These are phyloP conservation scores for Hydnum rufescens DNA, from an alignment of 768 basidiomycete genomes.

Conservation along the genomic window DNA sequence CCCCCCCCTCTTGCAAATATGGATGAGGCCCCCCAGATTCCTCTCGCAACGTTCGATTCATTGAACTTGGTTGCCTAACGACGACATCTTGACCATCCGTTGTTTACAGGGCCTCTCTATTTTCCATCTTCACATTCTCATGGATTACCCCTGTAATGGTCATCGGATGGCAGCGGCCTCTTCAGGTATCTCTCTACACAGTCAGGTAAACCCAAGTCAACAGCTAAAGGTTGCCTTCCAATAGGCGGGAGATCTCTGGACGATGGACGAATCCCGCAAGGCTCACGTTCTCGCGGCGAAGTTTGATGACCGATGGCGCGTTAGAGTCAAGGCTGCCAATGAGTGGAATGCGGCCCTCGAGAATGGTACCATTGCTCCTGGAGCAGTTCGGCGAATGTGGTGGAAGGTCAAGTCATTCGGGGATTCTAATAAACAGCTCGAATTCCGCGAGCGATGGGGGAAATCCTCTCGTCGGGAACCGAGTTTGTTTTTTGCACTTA, in stretches of 20 bases:
- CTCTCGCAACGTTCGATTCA: background rate
- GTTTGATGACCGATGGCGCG: slow-evolving; percentile 15
- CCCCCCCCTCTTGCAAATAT: background rate
- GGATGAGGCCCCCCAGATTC: background rate
- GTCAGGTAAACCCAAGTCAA: slow-evolving; percentile 10
- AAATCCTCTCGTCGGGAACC: background rate
- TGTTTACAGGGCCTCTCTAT: background rate
- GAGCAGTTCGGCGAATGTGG: slow-evolving; percentile 14
- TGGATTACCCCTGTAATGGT: slow-evolving; percentile 39
- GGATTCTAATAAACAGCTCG: slow-evolving; percentile 1
- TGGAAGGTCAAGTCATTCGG: slow-evolving; percentile 7
- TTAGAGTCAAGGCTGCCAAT: slow-evolving; percentile 13
- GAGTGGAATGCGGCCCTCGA: slow-evolving; percentile 21
- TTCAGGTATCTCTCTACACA: slow-evolving; percentile 18
- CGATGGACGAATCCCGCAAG: background rate
- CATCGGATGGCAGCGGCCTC: slow-evolving; percentile 48
- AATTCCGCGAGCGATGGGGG: background rate
- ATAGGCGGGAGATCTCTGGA: slow-evolving; percentile 11
- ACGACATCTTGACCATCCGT: too few relatives aligned
- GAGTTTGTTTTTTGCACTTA: slow-evolving; percentile 8
- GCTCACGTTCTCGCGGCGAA: slow-evolving; percentile 14
- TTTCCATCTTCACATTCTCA: slow-evolving; percentile 36
- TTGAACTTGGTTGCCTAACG: too few relatives aligned
- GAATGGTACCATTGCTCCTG: slow-evolving; percentile 15
- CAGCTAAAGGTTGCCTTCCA: slow-evolving; percentile 14